These are phyloP conservation scores for Malassezia japonica DNA, from an alignment of 1,284 basidiomycete species.

Conservation along the genomic window DNA sequence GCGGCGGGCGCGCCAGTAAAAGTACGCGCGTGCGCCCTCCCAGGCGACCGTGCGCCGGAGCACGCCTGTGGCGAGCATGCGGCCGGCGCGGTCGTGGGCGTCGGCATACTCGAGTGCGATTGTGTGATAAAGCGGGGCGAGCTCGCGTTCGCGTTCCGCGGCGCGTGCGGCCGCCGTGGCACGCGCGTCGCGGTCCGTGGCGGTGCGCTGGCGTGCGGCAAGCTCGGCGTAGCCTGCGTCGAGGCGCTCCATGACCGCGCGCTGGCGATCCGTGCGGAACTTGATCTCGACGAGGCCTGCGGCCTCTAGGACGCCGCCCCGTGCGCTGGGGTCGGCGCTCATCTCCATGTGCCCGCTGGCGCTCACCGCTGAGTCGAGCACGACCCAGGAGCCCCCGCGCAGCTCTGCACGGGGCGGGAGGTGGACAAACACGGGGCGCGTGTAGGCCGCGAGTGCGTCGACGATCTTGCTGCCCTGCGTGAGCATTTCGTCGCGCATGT, in stretches of 20 bases:
- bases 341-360: slow-evolving; percentile 92
- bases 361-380: slow-evolving; percentile 87
- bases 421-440: slow-evolving; percentile 94
- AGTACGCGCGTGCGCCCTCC: too few relatives aligned
- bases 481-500: slow-evolving; percentile 59
- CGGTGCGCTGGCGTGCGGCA: slow-evolving; percentile 58
- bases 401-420: slow-evolving; percentile 97
- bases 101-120: slow-evolving; percentile 90
- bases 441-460: slow-evolving; percentile 91
- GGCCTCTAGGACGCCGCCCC: slow-evolving; percentile 85
- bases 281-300: slow-evolving; percentile 73
- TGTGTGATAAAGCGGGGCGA: slow-evolving; percentile 85
- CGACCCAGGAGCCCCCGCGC: slow-evolving; percentile 97
- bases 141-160: too few relatives aligned
- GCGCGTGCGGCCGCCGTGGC: too few relatives aligned
- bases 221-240: slow-evolving; percentile 72
- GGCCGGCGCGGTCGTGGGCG: slow-evolving; percentile 83
- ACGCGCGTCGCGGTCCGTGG: slow-evolving; percentile 66
- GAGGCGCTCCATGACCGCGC: slow-evolving; percentile 85
- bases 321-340: slow-evolving; percentile 69
- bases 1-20: too few relatives aligned
- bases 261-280: slow-evolving; percentile 62
- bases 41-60: too few relatives aligned
- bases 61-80: too few relatives aligned
- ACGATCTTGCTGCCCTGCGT: slow-evolving; percentile 61